Evolutionary conservation across 1,139 yeast species (phyloP), one percentile per base, ranked within the genome.

Genomic region (Lizanozyma gosingica): DNA sequence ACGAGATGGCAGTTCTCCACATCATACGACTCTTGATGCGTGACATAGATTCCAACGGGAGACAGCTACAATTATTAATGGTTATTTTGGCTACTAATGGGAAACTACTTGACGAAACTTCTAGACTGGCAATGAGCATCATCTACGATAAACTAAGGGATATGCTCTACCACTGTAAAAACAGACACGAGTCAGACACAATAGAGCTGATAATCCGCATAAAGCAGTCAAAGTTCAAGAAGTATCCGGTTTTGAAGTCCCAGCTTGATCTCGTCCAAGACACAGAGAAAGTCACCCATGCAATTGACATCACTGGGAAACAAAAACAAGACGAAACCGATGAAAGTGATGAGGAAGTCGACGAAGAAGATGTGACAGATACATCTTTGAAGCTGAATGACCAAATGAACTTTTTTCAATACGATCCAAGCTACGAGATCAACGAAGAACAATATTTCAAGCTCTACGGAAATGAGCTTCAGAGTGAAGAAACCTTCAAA

Each of bases 1-100:
- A 78, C 50, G 90, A 80, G 43, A 67, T 83, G 33, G 51, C 85
- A 4, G 60, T 78, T 0, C 63, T 86, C 22, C 88, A 88, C 55
- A 65, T 86, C 1, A 48, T 85, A 34, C 78, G 80, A 45, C 48
- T 83, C 17, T 58, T 87, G 29, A 57, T 86, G 39, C 11, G 9
- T 11, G 29, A 22, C 29, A 11, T 66, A 67, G 38, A 56, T 63
- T 15, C 79, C 82, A 1, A 63, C 80, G 1, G 71, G 76, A 45
- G 78, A 70, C 41, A 51, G 58, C 43, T 67, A 3, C 54, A 53
- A 11, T 43, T 67, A 14, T 50, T 59, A 2, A 48, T 53, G 2
- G 53, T 50, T 33, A 49, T 67, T 2, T 40, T 70, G 34, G 52
- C 50, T 35, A 47, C 48, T 1, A 54, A 50, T 4, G 71, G 65